Evolutionary conservation across 2,329 filamentous ascomycete genomes (phyloP).

Genomic region (Aspergillus pseudoviridinutans): DNA sequence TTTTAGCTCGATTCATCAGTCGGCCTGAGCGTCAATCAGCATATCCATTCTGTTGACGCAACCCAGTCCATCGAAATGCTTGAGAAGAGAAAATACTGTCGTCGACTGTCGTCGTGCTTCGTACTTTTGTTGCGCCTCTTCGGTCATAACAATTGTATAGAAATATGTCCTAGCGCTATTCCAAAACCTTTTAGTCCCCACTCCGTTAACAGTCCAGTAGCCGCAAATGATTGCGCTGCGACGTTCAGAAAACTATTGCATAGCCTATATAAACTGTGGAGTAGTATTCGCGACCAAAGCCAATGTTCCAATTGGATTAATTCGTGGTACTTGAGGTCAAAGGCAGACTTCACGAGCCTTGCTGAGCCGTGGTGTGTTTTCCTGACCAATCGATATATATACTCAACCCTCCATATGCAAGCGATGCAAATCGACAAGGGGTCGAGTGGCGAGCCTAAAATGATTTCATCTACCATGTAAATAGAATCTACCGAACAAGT

Average conservation of each 20-base stretch:
- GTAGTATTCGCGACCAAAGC: background rate
- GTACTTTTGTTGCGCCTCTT: background rate
- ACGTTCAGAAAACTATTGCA: background rate
- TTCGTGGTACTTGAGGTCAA: background rate
- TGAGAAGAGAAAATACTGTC: conserved; percentile 1
- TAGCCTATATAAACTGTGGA: background rate
- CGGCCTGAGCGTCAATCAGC: conserved; percentile 16
- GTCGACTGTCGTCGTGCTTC: background rate
- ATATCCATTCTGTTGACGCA: background rate
- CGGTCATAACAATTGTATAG: background rate
- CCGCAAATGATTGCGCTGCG: background rate
- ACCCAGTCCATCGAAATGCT: background rate
- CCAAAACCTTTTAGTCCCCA: too few species aligned
- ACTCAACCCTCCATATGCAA: background rate
- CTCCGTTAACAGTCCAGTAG: background rate
- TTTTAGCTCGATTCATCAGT: conserved; percentile 10
- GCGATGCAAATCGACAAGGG: background rate
- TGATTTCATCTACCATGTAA: background rate
- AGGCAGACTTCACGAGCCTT: background rate
- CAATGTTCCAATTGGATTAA: background rate
- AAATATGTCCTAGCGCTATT: too few species aligned
- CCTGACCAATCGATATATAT: background rate
- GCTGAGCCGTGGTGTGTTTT: background rate
- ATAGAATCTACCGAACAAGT: background rate
- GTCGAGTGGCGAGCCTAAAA: background rate